phyloP scores from a whole-genome alignment of 2,329 filamentous ascomycete species.

The Trichoderma sp. region DNA sequence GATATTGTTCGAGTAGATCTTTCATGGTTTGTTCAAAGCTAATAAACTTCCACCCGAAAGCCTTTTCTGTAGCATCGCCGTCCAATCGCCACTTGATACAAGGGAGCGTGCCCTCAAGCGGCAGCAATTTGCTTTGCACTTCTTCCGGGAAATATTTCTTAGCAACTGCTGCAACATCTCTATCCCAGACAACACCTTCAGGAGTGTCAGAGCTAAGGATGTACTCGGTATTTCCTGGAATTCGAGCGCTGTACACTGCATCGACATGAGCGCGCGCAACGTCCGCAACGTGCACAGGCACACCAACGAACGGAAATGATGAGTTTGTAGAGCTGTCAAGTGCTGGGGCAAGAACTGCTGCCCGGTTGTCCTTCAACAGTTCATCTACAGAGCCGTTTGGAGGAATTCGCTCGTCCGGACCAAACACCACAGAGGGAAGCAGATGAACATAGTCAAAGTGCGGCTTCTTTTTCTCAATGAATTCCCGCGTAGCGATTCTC shows the following conservation, averaged over 20 bases:
- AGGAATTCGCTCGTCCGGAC: slow-evolving; percentile 19
- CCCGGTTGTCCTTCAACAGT: slow-evolving; percentile 14
- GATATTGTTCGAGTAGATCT: slow-evolving; percentile 23
- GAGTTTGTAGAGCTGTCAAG: slow-evolving; percentile 15
- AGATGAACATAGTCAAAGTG: slow-evolving; percentile 24
- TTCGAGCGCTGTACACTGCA: slow-evolving; percentile 15
- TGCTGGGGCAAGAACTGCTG: slow-evolving; percentile 16
- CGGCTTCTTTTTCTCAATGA: slow-evolving; percentile 2
- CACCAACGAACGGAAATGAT: slow-evolving; percentile 24
- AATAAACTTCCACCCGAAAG: slow-evolving; percentile 23
- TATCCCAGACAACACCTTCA: slow-evolving; percentile 22
- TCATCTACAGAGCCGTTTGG: neutral
- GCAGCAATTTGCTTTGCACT: slow-evolving; percentile 3
- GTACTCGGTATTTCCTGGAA: slow-evolving; percentile 24
- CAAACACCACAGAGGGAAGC: slow-evolving; percentile 24
- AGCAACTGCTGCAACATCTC: slow-evolving; percentile 1
- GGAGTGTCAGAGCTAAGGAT: slow-evolving; percentile 23
- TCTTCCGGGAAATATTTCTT: slow-evolving; percentile 15
- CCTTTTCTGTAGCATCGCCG: neutral
- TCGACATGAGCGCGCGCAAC: slow-evolving; percentile 25
- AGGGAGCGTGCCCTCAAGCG: slow-evolving; percentile 13
- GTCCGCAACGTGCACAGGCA: slow-evolving; percentile 24
- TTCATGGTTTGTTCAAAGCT: slow-evolving; percentile 23
- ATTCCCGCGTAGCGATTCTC: slow-evolving; percentile 3
- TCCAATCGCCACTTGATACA: slow-evolving; percentile 21